phyloP scores from a whole-genome alignment of 148 eudicot species.

The Rhododendron henanense region DNA sequence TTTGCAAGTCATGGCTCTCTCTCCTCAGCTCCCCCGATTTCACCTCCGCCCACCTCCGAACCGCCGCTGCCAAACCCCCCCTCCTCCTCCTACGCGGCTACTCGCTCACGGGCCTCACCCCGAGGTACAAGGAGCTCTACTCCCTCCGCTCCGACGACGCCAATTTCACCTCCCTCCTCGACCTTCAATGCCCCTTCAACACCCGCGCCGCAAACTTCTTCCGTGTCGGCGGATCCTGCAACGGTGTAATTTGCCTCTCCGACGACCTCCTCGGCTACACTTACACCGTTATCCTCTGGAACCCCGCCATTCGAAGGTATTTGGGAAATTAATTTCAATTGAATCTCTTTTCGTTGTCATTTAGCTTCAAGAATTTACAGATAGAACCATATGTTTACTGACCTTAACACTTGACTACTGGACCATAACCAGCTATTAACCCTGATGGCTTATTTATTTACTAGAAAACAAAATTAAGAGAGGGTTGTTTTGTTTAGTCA shows the following conservation, averaged over 20 bases:
- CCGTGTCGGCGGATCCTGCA: not conserved
- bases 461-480: no score
- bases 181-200: not conserved
- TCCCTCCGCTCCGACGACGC: not conserved
- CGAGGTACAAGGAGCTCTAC: not conserved
- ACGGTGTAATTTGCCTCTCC: conserved; percentile 4
- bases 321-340: not conserved
- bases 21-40: not conserved
- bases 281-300: not conserved
- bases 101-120: not conserved
- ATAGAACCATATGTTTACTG: not conserved
- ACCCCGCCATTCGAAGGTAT: not conserved
- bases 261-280: not conserved
- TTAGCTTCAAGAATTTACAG: not conserved
- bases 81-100: not conserved
- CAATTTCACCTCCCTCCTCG: not conserved
- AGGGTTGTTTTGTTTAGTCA: no score
- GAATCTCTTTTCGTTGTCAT: not conserved
- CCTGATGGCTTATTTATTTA: not conserved
- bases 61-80: not conserved
- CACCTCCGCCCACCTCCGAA: not conserved
- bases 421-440: not conserved
- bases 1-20: not conserved
- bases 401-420: not conserved
- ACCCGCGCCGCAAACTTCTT: not conserved